A percentile compares a stretch with the other conserved stretches of the same genome.
phyloP scores from a whole-genome alignment of 768 basidiomycete genomes.

The Suillus subaureus region DNA sequence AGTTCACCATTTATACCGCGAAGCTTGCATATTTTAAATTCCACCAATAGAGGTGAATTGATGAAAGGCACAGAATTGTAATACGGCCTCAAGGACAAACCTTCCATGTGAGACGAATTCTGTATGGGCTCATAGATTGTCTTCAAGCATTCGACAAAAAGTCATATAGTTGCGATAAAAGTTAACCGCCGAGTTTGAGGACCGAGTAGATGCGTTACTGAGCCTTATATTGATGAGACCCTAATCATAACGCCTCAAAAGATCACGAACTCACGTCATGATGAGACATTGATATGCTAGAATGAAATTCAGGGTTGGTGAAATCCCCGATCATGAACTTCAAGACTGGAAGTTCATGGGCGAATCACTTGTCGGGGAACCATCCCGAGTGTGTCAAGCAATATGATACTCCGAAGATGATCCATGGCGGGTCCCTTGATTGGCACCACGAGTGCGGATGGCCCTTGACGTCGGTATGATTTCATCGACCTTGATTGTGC shows the following conservation, averaged over 20 bases:
- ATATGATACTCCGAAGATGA: background rate
- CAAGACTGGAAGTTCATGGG: background rate
- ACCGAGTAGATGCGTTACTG: background rate
- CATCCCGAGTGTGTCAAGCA: background rate
- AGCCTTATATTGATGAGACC: background rate
- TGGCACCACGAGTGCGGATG: background rate
- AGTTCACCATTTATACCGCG: background rate
- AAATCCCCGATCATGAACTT: background rate
- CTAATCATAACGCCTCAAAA: background rate
- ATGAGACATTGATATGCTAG: background rate
- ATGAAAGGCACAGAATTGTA: background rate
- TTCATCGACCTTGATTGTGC: background rate
- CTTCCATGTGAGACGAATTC: background rate
- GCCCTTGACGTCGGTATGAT: background rate
- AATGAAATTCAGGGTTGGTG: background rate
- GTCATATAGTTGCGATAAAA: background rate
- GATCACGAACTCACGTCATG: background rate
- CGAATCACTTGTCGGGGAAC: background rate
- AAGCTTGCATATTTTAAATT: background rate
- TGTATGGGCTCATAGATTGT: background rate
- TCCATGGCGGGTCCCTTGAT: conserved; percentile 2
- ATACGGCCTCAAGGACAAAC: background rate
- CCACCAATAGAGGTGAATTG: background rate
- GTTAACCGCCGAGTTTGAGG: background rate
- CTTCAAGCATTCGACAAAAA: background rate